Base-by-base conservation (phyloP, 108 stramenopile genomes). In the Discostella stelligeroides region DNA sequence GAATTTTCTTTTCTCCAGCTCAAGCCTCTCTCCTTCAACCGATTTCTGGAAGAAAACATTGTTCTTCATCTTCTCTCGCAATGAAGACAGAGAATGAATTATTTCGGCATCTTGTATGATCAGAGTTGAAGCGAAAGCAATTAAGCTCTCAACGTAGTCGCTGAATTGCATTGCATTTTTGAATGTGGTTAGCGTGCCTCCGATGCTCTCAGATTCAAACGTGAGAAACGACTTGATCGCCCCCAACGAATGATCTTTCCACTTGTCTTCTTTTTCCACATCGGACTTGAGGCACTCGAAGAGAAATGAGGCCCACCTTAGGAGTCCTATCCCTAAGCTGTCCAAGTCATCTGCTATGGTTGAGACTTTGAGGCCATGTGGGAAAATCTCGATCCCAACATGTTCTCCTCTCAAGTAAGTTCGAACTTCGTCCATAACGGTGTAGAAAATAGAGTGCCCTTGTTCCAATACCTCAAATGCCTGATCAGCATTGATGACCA, bases 261-360 rank as follows among this genome's bases (percentile, higher is more conserved):
- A 89, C 2, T 23, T 24, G 11, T 63, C 79, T 47, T 73, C 54
- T 41, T 65, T 79, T 17, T 67, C 60, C 8, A 88, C 41, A 49
- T 92, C 91, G 15, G 76, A 73, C 42, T 80, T 84, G 50, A 92
- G 62, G 12, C 79, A 64, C 39, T 92, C 85, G 60, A 86, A 89
- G 3, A 92, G 65, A 18, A 92, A 63, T 18, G 86, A 80, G 51
- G 78, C 86, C 91, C 91, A 92, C 27, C 86, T 73, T 25, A 92
- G 63, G 12, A 84, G 75, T 24, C 75, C 80, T 17, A 78, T 78
- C 50, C 91, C 91, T 8, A 84, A 55, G 56, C 83, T 84, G 48
- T 82, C 76, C 0, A 84, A 85, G 10, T 86, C 86, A 38, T 78
- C 77, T 49, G 88, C 89, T 67, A 84, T 78, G 21, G 86, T 34